These are phyloP conservation scores for Ceratobasidium sp. DNA, from an alignment of 1,284 basidiomycete species.

Conservation along the genomic window DNA sequence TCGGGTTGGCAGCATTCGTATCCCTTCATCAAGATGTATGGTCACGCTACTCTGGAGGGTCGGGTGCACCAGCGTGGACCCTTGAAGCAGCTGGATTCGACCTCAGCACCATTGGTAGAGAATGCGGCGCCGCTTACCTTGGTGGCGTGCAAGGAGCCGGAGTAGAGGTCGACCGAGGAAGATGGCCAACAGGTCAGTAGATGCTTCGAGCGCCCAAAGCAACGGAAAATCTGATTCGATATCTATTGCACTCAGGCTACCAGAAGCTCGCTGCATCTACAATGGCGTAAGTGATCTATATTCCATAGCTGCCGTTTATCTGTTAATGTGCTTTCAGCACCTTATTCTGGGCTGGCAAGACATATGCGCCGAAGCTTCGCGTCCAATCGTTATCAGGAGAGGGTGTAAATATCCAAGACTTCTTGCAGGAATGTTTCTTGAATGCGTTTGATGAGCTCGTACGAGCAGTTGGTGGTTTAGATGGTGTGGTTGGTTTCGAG, in stretches of 20 bases:
- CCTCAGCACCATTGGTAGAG: constrained; percentile 74
- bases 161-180: constrained; percentile 71
- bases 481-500: constrained; percentile 91
- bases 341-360: constrained; percentile 91
- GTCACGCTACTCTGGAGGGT: constrained; percentile 94
- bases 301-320: background rate
- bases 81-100: constrained; percentile 85
- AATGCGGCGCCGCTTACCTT: constrained; percentile 87
- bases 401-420: constrained; percentile 79
- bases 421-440: constrained; percentile 86
- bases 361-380: constrained; percentile 80
- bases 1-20: constrained; percentile 86
- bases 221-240: background rate
- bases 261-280: constrained; percentile 89
- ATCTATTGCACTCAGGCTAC: constrained; percentile 70
- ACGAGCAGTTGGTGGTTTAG: constrained; percentile 76
- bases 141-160: constrained; percentile 76
- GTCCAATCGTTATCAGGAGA: constrained; percentile 56
- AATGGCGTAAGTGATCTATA: constrained; percentile 75
- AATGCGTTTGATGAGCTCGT: constrained; percentile 81
- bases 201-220: background rate
- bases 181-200: constrained; percentile 77
- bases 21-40: constrained; percentile 93
- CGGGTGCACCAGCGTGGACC: constrained; percentile 94
- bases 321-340: constrained; percentile 60